phyloP scores from a whole-genome alignment of 2,329 filamentous ascomycete genomes.

The Apiospora phragmitis region DNA sequence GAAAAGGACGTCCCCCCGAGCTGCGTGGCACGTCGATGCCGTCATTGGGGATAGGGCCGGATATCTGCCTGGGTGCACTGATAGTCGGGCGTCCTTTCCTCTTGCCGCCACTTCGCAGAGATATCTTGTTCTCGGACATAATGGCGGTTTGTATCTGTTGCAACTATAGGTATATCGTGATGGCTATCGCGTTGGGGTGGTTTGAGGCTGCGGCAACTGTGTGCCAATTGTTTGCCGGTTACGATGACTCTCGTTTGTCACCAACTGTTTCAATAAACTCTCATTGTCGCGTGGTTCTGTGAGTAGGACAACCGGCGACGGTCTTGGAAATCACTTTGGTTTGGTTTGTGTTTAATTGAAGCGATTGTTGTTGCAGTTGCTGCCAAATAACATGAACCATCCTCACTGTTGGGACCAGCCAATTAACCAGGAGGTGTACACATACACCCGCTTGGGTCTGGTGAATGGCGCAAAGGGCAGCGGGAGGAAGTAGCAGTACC shows the following conservation, averaged over 20 bases:
- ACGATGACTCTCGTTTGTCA: background rate
- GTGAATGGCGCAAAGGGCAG: background rate
- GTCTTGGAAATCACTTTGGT: background rate
- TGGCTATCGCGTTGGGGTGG: background rate
- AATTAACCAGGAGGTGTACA: background rate
- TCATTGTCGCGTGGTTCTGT: background rate
- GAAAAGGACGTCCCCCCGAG: conserved; percentile 32
- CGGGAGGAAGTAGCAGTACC: background rate
- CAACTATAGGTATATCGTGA: background rate
- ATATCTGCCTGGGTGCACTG: conserved; percentile 64
- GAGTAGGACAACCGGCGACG: background rate
- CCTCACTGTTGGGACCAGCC: background rate
- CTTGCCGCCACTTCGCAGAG: conserved; percentile 61
- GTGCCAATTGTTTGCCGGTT: background rate
- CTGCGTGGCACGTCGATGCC: conserved; percentile 38
- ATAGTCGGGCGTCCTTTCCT: conserved; percentile 62
- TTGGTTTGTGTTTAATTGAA: background rate
- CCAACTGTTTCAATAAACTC: background rate
- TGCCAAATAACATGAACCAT: background rate
- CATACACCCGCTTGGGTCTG: background rate
- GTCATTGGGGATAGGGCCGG: conserved; percentile 58
- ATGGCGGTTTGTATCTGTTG: conserved; percentile 15
- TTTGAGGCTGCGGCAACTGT: background rate
- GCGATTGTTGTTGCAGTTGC: background rate
- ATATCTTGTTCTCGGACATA: conserved; percentile 66